Base-by-base conservation (phyloP, 495 filamentous ascomycete species). In the Alectoria sarmentosa region DNA sequence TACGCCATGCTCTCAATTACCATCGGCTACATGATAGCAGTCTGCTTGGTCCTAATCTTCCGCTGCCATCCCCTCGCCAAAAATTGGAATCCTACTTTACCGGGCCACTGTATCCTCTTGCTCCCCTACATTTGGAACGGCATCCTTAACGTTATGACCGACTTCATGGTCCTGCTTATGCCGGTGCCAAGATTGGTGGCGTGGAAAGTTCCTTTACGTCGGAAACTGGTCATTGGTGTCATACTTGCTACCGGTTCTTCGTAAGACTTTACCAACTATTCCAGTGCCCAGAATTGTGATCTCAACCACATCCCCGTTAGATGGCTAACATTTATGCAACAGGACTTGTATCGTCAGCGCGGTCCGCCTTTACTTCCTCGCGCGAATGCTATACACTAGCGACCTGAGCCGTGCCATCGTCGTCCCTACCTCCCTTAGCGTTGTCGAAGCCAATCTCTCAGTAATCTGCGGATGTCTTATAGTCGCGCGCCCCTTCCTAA, bases 271-370 rank as follows among this genome's bases (percentile, higher is more conserved):
- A 3, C 21, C 3, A 14, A 13, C 7, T 14, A 2, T 14, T 13
- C 13, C 39, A 2, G 8, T 13, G 9, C 39, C 15, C 7, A 41
- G 39, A 7, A 2, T 13, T 37, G 36, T 10, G 36, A 37, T 37
- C 36, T 37, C 10, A 10, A 37, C 10, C 10, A 37, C n/a, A 37
- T 10, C 4, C 3, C 23, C 26, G 5, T 26, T 7, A 26, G 8
- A 11, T 1, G 9, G 0, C 55, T 58, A 26, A 58, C 55, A 14
- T 8, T 32, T 23, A 69, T 71, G 70, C 48, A 72, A 73, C 58
- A 76, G 73, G 37, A 72, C 76, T 23, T 73, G 72, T 13, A 70
- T 75, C 39, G 71, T 77, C 44, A 75, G 74, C 63, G 74, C 72
- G 58, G 69, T 77, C 46, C 75, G 75, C 26, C 67, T 75, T 0